These are phyloP conservation scores for Tuber magnatum DNA, from an alignment of 495 filamentous ascomycete genomes.

Conservation along the genomic window DNA sequence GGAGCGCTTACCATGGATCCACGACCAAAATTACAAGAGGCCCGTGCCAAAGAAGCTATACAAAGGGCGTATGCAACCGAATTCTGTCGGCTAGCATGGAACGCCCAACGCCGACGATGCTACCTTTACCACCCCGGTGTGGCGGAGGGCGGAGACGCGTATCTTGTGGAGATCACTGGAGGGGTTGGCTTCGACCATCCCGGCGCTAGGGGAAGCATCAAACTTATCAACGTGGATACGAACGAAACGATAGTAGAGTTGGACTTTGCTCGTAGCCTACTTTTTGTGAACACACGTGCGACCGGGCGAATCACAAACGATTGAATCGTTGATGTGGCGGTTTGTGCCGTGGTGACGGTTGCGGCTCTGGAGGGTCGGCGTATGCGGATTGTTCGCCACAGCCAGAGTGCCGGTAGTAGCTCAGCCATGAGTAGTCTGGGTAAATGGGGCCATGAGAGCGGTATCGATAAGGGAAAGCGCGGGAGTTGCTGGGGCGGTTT, in stretches of 20 bases:
- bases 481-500: not conserved
- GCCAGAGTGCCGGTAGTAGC: constrained; percentile 4
- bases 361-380: constrained; percentile 31
- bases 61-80: constrained; percentile 34
- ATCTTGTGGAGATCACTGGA: constrained; percentile 30
- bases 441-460: too few species aligned
- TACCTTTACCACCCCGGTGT: constrained; percentile 36
- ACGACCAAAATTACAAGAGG: constrained; percentile 9
- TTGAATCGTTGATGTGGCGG: constrained; percentile 36
- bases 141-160: constrained; percentile 29
- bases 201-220: constrained; percentile 20
- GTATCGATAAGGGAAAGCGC: constrained; percentile 1
- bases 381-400: constrained; percentile 6
- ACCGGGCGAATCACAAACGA: constrained; percentile 26
- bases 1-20: not conserved
- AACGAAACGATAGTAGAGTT: constrained; percentile 27
- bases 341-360: constrained; percentile 25
- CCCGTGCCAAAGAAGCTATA: constrained; percentile 23
- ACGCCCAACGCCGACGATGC: constrained; percentile 19
- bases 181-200: constrained; percentile 27
- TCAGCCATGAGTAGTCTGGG: too few species aligned
- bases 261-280: constrained; percentile 18
- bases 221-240: constrained; percentile 35
- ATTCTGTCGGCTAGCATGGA: constrained; percentile 33
- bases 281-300: constrained; percentile 28